A percentile compares a stretch with the other conserved stretches of the same genome.
Evolutionary conservation across 148 eudicot species (phyloP).

Genomic region (Amaranthus hypochondriacus): DNA sequence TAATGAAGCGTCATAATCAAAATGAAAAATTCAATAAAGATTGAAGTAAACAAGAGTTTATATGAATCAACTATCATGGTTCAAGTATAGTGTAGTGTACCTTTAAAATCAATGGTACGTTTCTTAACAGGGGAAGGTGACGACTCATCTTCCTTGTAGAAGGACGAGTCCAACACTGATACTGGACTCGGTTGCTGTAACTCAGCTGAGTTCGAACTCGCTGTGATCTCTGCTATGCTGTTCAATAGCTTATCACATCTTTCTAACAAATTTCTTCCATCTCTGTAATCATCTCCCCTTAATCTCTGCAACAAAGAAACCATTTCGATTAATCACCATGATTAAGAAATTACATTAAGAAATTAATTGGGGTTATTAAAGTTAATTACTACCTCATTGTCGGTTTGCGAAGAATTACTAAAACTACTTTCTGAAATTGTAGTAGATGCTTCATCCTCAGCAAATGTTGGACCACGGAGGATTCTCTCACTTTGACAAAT

Average conservation of each 20-base stretch:
- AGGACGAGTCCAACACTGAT: constrained; percentile 89
- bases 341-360: too few relatives aligned
- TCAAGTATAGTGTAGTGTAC: constrained; percentile 24
- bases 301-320: constrained; percentile 36
- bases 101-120: constrained; percentile 79
- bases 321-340: too few relatives aligned
- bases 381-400: too few relatives aligned
- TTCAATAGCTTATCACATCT: constrained; percentile 74
- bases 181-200: constrained; percentile 89
- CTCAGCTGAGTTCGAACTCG: constrained; percentile 41
- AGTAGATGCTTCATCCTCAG: too few relatives aligned
- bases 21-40: constrained; percentile 17
- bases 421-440: too few relatives aligned
- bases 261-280: constrained; percentile 62
- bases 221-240: constrained; percentile 76
- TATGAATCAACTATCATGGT: background rate
- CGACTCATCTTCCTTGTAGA: constrained; percentile 77
- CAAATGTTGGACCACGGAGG: too few relatives aligned
- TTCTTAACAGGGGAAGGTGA: constrained; percentile 91
- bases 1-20: constrained; percentile 18
- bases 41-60: background rate
- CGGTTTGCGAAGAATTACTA: too few relatives aligned
- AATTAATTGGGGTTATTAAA: too few relatives aligned
- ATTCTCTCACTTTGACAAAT: too few relatives aligned
- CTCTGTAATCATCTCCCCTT: constrained; percentile 58